Base-by-base conservation (phyloP, 1,284 basidiomycete genomes). In the Sporisorium graminicola region DNA sequence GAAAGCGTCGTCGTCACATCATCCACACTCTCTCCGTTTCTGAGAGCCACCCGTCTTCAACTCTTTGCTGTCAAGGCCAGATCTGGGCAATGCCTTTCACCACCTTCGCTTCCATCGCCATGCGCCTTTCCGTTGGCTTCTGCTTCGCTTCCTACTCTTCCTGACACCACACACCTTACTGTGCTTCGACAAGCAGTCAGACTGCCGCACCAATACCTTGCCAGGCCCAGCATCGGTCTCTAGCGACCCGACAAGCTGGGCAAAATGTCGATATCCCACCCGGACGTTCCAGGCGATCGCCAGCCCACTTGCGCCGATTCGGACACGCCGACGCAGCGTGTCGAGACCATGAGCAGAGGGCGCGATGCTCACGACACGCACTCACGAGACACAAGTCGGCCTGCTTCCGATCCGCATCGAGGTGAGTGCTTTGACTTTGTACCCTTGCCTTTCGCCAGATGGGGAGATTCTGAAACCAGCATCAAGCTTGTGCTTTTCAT, bases 221-320 rank as follows among this genome's bases (percentile, higher is more conserved):
- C 4, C 27, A 10, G 46, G 58, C 57, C 42, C 61, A 57, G 52
- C 61, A 42, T 49, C 49, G 42, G 20, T 37, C 27, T 20, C 8
- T 27, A 16, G 4, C 51, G 44, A 54, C 40, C 13, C 33, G 62
- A 60, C 33, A 8, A 22, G 61, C 56, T 60, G 57, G 54, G 54
- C 53, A 40, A 9, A 43, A 64, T 61, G 67, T 60, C 67, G 42
- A 64, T 65, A 52, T 27, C 44, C 53, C 59, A 51, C 53, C 35
- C 29, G 35, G 57, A 63, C 8, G 26, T 40, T 40, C 27, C 67
- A 33, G 52, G 58, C n/a, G 58, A 61, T 10, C 61, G 37, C n/a
- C 57, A 46, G 43, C 10, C 37, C 20, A 26, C 20, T 5, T 37
- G 43, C 22, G 22, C 27, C 61, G 52, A 52, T 31, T 22, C 51